Percentiles rank a stretch among this genome's conserved stretches.
Evolutionary conservation across 2,329 filamentous ascomycete species (phyloP).

Genomic region (Fusarium goolgardi): DNA sequence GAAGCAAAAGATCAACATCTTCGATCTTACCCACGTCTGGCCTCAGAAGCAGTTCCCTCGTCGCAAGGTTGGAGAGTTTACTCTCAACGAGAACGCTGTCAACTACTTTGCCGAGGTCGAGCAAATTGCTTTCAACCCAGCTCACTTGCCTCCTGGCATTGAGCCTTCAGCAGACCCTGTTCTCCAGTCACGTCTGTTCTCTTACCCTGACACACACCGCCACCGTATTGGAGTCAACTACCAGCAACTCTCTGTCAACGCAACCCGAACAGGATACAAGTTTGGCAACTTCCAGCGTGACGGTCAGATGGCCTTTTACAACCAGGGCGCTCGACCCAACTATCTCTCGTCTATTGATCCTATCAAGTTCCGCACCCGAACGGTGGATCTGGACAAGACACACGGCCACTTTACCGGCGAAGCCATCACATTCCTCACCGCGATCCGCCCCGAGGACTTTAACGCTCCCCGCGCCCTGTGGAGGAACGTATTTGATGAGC

Average conservation of each 20-base stretch:
- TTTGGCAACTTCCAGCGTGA: slow-evolving; percentile 34
- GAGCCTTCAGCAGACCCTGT: slow-evolving; percentile 72
- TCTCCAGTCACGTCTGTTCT: slow-evolving; percentile 69
- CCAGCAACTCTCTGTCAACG: slow-evolving; percentile 52
- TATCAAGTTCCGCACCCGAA: slow-evolving; percentile 24
- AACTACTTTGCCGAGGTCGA: slow-evolving; percentile 75
- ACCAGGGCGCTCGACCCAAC: slow-evolving; percentile 33
- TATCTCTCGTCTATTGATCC: slow-evolving; percentile 32
- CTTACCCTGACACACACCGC: slow-evolving; percentile 71
- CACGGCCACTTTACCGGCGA: slow-evolving; percentile 32
- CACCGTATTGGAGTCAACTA: slow-evolving; percentile 74
- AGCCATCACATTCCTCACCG: slow-evolving; percentile 32
- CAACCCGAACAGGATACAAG: neutral
- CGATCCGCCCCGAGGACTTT: slow-evolving; percentile 34
- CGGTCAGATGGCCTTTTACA: slow-evolving; percentile 34
- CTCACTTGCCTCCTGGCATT: slow-evolving; percentile 72
- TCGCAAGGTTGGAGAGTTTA: slow-evolving; percentile 70
- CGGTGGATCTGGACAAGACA: slow-evolving; percentile 27
- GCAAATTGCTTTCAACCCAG: slow-evolving; percentile 74
- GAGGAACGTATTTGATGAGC: slow-evolving; percentile 18
- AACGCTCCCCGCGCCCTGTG: slow-evolving; percentile 22
- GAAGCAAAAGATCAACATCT: slow-evolving; percentile 60
- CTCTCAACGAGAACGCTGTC: slow-evolving; percentile 72
- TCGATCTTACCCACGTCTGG: slow-evolving; percentile 72
- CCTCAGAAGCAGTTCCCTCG: slow-evolving; percentile 30